Evolutionary conservation across 805 yeast species (phyloP).

Genomic region (Yamadazyma endophytica): DNA sequence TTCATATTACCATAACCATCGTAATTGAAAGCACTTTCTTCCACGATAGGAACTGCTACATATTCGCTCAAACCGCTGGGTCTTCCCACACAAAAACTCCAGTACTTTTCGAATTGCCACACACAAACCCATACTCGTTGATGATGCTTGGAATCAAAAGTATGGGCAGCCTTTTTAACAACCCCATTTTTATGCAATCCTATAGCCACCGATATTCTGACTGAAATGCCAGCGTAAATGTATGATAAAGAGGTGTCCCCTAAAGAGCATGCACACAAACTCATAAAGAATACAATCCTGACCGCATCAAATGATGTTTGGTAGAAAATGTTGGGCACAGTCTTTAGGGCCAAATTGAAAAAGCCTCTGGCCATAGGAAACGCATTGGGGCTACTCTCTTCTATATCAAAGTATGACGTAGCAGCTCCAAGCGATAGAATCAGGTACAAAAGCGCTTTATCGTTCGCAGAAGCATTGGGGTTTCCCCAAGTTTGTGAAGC

Average conservation of each 20-base stretch:
- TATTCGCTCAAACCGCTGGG: constrained; percentile 14
- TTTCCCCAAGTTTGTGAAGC: constrained; percentile 10
- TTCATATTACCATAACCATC: constrained; percentile 13
- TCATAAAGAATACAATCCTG: constrained; percentile 13
- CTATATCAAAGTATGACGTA: constrained; percentile 11
- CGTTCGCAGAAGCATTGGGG: constrained; percentile 2
- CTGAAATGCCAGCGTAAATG: constrained; percentile 14
- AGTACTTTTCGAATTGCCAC: constrained; percentile 19
- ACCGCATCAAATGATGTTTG: constrained; percentile 15
- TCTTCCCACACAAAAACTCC: constrained; percentile 21
- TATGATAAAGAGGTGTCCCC: constrained; percentile 19
- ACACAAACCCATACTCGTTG: constrained; percentile 15
- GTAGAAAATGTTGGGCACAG: constrained; percentile 14
- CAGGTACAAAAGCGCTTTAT: constrained; percentile 13
- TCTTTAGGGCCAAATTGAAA: constrained; percentile 12
- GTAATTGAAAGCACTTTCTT: constrained; percentile 4
- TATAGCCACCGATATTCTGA: constrained; percentile 13
- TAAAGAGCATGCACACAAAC: constrained; percentile 14
- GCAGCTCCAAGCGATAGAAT: constrained; percentile 16
- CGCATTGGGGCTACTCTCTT: constrained; percentile 7
- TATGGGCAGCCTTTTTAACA: background rate
- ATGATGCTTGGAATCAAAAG: constrained; percentile 11
- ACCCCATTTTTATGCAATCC: constrained; percentile 13
- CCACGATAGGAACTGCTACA: constrained; percentile 7
- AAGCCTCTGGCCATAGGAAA: constrained; percentile 15